Percentiles rank a stretch among this genome's conserved stretches.
These are phyloP conservation scores for Ilyonectria robusta DNA, from an alignment of 2,329 filamentous ascomycete species.

Conservation along the genomic window DNA sequence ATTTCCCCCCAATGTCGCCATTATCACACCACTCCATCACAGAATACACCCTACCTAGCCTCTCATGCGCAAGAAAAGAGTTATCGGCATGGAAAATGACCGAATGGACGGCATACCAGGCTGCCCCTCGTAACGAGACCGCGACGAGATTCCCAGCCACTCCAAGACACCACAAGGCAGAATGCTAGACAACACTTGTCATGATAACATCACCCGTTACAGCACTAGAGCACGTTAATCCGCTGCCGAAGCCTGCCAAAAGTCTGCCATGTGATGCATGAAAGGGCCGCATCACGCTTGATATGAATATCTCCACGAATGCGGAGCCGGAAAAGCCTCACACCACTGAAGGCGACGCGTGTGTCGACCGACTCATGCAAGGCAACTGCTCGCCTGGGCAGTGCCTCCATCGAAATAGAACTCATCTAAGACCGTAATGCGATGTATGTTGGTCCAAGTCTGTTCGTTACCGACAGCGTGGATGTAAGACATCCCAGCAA, in stretches of 20 bases:
- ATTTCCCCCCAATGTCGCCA: too few relatives aligned
- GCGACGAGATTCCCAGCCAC: not conserved
- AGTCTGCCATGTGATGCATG: not conserved
- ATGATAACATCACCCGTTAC: not conserved
- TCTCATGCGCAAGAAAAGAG: not conserved
- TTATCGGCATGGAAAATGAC: not conserved
- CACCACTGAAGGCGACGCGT: not conserved
- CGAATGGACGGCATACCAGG: not conserved
- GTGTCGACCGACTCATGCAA: not conserved
- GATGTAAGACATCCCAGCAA: conserved; percentile 2
- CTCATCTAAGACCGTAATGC: conserved; percentile 5
- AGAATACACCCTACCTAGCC: too few relatives aligned
- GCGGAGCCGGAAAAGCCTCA: not conserved
- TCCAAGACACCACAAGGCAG: too few relatives aligned
- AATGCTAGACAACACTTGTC: not conserved
- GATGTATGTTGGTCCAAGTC: conserved; percentile 26
- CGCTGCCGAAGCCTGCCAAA: not conserved
- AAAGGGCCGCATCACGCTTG: not conserved
- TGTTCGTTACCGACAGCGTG: conserved; percentile 21
- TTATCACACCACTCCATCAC: too few relatives aligned
- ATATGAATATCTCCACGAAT: not conserved
- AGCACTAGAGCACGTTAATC: not conserved
- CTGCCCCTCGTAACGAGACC: not conserved
- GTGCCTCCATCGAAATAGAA: not conserved
- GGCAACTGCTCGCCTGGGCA: too few relatives aligned